Evolutionary conservation across 2,329 filamentous ascomycete genomes (phyloP), one percentile per base, ranked within the genome.

Genomic region (Neofusicoccum parvum): DNA sequence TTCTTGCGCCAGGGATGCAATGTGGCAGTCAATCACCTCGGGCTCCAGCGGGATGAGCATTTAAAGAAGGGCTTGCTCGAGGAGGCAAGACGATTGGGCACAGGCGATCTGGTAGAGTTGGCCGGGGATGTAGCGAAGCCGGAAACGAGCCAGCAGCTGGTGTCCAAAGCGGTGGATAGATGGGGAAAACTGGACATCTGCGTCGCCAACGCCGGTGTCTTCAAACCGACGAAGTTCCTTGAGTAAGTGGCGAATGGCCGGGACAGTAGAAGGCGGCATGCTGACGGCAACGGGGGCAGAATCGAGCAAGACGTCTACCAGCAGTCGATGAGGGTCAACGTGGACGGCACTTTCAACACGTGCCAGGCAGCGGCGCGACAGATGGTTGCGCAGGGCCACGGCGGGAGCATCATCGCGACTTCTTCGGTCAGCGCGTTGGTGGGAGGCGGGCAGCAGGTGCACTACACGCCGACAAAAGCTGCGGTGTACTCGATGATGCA

Each of bases 401-500:
- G 51, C 51, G 34, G 51, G 9, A 54, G 51, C 51, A 54, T 54
- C 36, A 41, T 54, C n/a, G 51, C 51, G 10, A 41, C 17, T 9
- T 54, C 51, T 6, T 54, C 51, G 5, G 51, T 54, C n/a, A 54
- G 51, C 17, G 51, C 49, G 32, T 10, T 53, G 49, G 49, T 53
- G 9, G 49, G 49, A 3, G 49, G 49, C 5, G 51, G 51, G 0
- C 7, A 39, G 34, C 36, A 54, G n/a, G 51, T 54, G n/a, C 51
- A 54, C 17, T 54, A 41, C 51, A 54, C 51, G 51, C 51, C 51
- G n/a, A 54, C 51, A 4, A 54, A 54, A 34, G 51, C 51, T 2
- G 51, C 51, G 5, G 51, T 54, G 9, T n/a, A 20, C 5, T 54
- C 51, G 34, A 54, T 54, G 51, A 41, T 54, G 51, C 34, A 39